A percentile compares a stretch with the other conserved stretches of the same genome.
phyloP scores from a whole-genome alignment of 345 rosid genomes.

The Aurinia saxatilis region DNA sequence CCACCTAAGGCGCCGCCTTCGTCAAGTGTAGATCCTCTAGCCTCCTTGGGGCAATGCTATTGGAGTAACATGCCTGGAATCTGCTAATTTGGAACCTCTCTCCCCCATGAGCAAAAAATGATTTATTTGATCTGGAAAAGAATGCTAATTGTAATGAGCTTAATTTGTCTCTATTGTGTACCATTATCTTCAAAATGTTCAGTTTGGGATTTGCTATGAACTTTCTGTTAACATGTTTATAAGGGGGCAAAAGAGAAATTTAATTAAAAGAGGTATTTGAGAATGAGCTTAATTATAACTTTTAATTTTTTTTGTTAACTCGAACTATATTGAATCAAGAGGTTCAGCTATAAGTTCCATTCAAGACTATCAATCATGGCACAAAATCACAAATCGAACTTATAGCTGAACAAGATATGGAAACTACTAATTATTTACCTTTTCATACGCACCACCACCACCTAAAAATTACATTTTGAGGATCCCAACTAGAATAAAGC shows the following conservation, averaged over 20 bases:
- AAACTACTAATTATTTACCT: too few relatives aligned
- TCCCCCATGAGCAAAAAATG: neutral
- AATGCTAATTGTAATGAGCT: conserved; percentile 22
- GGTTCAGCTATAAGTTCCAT: too few relatives aligned
- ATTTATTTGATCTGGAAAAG: conserved; percentile 4
- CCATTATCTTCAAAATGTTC: neutral
- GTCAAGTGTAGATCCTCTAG: conserved; percentile 23
- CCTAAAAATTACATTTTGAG: neutral
- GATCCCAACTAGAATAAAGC: neutral
- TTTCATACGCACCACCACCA: too few relatives aligned
- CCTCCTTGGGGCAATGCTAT: conserved; percentile 30
- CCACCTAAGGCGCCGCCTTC: neutral
- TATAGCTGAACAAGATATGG: neutral
- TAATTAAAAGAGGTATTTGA: neutral
- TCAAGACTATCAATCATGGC: too few relatives aligned
- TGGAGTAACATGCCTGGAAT: conserved; percentile 70
- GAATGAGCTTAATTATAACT: neutral
- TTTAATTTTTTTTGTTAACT: neutral
- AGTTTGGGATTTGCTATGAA: conserved; percentile 15
- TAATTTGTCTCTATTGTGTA: conserved; percentile 16
- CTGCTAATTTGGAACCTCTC: conserved; percentile 25
- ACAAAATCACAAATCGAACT: too few relatives aligned
- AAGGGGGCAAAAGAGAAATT: neutral
- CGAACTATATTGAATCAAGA: neutral
- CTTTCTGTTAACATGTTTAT: conserved; percentile 16